These are phyloP conservation scores for Fusarium beomiforme DNA, from an alignment of 2,329 filamentous ascomycete genomes.

Conservation along the genomic window DNA sequence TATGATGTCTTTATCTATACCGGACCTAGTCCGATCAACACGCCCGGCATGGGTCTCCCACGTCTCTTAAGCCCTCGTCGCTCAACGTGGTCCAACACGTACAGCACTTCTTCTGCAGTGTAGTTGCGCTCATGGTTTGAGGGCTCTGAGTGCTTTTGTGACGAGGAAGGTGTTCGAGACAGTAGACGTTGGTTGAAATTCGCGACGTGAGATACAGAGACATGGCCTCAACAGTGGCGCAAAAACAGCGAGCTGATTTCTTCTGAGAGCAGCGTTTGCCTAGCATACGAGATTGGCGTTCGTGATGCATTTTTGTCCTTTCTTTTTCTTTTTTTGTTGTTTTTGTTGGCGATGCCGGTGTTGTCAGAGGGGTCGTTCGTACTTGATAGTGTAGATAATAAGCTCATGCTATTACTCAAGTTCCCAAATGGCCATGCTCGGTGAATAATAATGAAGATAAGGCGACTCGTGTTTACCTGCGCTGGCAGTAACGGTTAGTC, in stretches of 20 bases:
- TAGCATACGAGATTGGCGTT: neutral
- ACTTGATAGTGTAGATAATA: constrained; percentile 5
- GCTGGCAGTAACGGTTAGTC: rapidly evolving
- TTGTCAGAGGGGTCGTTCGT: neutral
- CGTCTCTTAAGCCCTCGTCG: constrained; percentile 53
- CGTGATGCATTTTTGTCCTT: neutral
- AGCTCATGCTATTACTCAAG: constrained; percentile 15
- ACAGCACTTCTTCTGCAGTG: constrained; percentile 38
- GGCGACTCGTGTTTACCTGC: neutral
- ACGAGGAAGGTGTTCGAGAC: neutral
- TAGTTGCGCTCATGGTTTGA: neutral
- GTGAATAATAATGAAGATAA: rapidly evolving
- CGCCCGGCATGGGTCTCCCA: constrained; percentile 70
- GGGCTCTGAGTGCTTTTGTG: neutral
- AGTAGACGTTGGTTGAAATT: neutral
- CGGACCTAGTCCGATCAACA: constrained; percentile 76
- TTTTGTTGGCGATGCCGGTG: neutral
- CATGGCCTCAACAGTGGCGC: neutral
- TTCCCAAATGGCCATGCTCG: neutral
- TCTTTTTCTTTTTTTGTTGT: no score
- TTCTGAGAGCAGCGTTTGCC: neutral
- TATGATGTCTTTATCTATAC: constrained; percentile 77
- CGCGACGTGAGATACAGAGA: neutral
- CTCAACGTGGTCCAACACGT: constrained; percentile 52
- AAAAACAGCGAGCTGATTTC: neutral